Conservation (phyloP, 768 basidiomycete species). For the Pleurotus ostreatus region DNA sequence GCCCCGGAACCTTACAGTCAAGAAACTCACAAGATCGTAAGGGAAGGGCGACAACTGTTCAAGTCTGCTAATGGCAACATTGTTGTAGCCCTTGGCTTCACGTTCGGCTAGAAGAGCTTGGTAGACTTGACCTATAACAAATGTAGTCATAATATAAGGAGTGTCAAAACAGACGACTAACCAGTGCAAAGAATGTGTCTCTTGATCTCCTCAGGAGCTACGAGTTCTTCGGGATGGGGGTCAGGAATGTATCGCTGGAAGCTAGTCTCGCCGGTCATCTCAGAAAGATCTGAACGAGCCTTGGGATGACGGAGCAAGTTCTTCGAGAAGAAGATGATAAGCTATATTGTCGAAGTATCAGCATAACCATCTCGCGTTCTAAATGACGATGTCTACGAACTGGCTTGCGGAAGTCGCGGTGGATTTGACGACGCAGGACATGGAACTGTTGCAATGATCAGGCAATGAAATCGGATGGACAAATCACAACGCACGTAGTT, state of each 20-base stretch:
- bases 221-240: constrained; percentile 63
- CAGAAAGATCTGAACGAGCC: constrained; percentile 80
- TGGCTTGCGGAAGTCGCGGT: constrained; percentile 98
- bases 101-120: constrained; percentile 85
- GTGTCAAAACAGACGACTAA: constrained; percentile 15
- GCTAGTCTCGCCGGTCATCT: constrained; percentile 84
- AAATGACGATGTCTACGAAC: constrained; percentile 31
- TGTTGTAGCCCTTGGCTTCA: constrained; percentile 85
- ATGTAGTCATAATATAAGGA: constrained; percentile 4
- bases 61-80: constrained; percentile 89
- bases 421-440: constrained; percentile 92
- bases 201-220: constrained; percentile 80
- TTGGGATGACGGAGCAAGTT: constrained; percentile 91
- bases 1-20: background rate
- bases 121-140: constrained; percentile 84
- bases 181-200: constrained; percentile 90
- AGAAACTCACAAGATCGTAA: constrained; percentile 74
- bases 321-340: constrained; percentile 97
- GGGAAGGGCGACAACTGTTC: constrained; percentile 98
- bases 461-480: background rate
- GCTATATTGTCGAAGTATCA: constrained; percentile 31
- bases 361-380: background rate
- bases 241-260: constrained; percentile 97
- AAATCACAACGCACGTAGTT: constrained; percentile 66
- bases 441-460: constrained; percentile 63